Evolutionary conservation across 2,329 filamentous ascomycete species (phyloP), one percentile per base, ranked within the genome.

Genomic region (Fusarium duplospermum): DNA sequence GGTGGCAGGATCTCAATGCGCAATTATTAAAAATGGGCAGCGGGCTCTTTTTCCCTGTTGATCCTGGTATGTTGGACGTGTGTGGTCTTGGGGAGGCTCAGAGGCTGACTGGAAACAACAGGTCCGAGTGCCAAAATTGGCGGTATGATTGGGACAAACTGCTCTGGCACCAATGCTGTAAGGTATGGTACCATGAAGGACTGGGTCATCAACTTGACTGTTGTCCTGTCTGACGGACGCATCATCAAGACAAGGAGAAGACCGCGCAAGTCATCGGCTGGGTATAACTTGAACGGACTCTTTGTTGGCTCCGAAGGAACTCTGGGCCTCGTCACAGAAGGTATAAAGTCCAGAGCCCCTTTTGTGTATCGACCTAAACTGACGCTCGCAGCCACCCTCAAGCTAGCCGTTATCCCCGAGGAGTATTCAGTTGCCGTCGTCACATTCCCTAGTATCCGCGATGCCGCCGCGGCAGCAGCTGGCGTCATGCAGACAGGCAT

Each of bases 1-100:
- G 93, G n/a, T 98, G 95, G 95, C 95, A 97, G 88, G 91, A 93
- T 62, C 84, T 98, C 67, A 98, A 98, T 78, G 90, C 93, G 73
- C 84, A 90, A 76, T 81, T 92, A 54, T 87, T 91, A 58, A 91
- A 93, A 78, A 90, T 93, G 82, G 87, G 89, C 42, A 92, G 90
- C 5, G 94, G 94, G 0, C 89, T 98, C 2, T 98, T 98, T 84
- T 97, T 98, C 80, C 95, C 95, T 1, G 92, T 97, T 14, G 95
- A 98, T 78, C 95, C 95, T 14, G 93, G 93, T 81, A 76, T 72
- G 85, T 81, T n/a, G 16, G 56, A 22, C n/a, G n/a, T 14, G 8
- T 20, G 13, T 45, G n/a, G 22, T 36, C 22, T 10, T 9, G 35
- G 16, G 9, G 5, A 40, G 7, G 4, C 14, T 54, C 22, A 52